phyloP scores from a whole-genome alignment of 2,329 filamentous ascomycete species.

The Corniculantispora saksenae region DNA sequence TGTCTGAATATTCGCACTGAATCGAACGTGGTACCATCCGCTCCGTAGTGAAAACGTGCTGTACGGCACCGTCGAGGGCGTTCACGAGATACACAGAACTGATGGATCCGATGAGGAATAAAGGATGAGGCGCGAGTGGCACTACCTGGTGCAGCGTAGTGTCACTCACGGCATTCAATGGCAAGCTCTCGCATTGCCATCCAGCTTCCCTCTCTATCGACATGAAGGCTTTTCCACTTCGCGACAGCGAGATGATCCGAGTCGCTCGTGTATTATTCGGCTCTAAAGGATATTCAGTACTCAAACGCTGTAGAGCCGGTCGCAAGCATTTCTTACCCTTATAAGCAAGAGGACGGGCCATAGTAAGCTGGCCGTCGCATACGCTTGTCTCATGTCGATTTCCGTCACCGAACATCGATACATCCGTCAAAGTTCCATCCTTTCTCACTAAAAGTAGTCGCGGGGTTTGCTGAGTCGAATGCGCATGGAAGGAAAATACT shows the following conservation, averaged over 20 bases:
- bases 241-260: conserved; percentile 51
- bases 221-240: conserved; percentile 52
- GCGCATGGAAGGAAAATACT: conserved; percentile 63
- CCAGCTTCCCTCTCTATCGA: conserved; percentile 38
- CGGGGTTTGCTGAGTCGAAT: conserved; percentile 38
- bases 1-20: conserved; percentile 55
- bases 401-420: conserved; percentile 38
- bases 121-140: conserved; percentile 57
- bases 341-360: conserved; percentile 47
- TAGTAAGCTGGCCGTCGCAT: conserved; percentile 54
- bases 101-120: conserved; percentile 61
- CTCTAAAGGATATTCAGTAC: conserved; percentile 16
- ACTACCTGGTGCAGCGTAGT: conserved; percentile 55
- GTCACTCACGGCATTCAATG: conserved; percentile 45
- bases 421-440: conserved; percentile 63
- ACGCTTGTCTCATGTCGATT: conserved; percentile 46
- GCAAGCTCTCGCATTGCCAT: conserved; percentile 54
- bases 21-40: conserved; percentile 61
- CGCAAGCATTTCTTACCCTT: conserved; percentile 28
- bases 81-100: conserved; percentile 60
- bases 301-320: conserved; percentile 34
- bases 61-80: conserved; percentile 44
- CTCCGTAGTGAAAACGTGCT: conserved; percentile 64
- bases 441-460: conserved; percentile 63
- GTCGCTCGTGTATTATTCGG: conserved; percentile 22